Base-by-base conservation (phyloP, 352 stramenopile genomes). In the Pythium diclinum region DNA sequence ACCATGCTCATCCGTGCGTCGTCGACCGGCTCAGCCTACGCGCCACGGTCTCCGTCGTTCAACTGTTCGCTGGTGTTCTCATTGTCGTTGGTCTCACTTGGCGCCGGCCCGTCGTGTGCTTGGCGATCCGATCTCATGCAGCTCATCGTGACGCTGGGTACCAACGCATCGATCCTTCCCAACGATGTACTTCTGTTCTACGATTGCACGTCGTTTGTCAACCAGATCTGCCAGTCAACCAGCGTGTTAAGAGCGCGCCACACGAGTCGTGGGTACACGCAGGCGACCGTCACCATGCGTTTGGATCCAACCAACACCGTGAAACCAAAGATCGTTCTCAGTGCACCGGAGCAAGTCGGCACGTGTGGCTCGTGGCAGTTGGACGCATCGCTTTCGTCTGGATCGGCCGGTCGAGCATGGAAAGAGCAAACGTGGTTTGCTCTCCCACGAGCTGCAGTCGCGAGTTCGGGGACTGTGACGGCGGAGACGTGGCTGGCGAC, bases 181-280 rank as follows among this genome's bases (percentile, higher is more conserved):
- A 53, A 44, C 1, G 72, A 91, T 28, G 66, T 76, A 14, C 57
- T 93, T 1, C 32, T 79, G 6, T 56, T 93, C 19, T 82, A 87
- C 59, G 74, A 79, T 3, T 93, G 84, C 49, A 63, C 51, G 0
- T 32, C 57, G 5, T 87, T 88, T 28, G 61, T 52, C 0, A 73
- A 80, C 10, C 76, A 87, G 59, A 67, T 74, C 13, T 91, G 82
- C 30, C 73, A 78, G 48, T 78, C 82, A 3, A 59, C 48, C 0
- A 68, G 68, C 28, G 82, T 89, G 1, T 49, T 91, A 13, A 73
- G 82, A 25, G 82, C 82, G 5, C 52, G 70, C 1, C 66, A 75
- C 28, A 78, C 75, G 6, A 91, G 82, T 62, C 79, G 82, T 0
- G 71, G 76, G 3, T 91, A 85, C 47, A 80, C 79, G 2, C 82